Base-by-base conservation (phyloP, 2,329 filamentous ascomycete species). In the Dactylellina haptotyla region DNA sequence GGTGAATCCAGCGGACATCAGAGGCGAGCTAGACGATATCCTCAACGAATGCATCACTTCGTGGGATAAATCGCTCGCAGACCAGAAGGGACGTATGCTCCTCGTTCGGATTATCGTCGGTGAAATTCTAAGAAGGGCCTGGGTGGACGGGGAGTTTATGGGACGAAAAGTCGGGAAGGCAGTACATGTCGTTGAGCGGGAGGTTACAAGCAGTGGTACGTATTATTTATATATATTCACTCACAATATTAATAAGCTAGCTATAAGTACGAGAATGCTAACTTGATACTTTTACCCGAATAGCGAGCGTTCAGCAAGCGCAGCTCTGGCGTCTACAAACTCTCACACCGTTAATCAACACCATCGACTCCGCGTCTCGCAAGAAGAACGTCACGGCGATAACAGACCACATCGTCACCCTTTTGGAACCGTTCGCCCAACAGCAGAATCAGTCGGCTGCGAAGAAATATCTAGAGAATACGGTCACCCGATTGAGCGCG, bases 301-400 rank as follows among this genome's bases (percentile, higher is more conserved):
- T 48, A 59, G 56, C 39, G 16, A 43, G 20, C n/a, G 18, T 58
- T 8, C 54, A 69, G 10, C 45, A 58, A 23, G 32, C 56, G 2
- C 64, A 69, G 20, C 54, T 69, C 14, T 69, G 64, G 64, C 64
- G 64, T 1, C 45, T 69, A n/a, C 64, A 69, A 16, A 69, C 64
- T 14, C 41, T 69, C 25, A 30, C 48, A 4, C 41, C 39, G 2
- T 26, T 59, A 1, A 12, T 48, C 20, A 12, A 16, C 16, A 37
- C 39, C 25, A 34, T 59, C 28, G 56, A 59, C 23, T 10, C 14
- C 25, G n/a, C 5, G 2, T 23, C 25, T 1, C 34, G 34, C 16
- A 20, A n/a, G 16, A 48, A 46, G 23, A 37, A 14, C 43, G 26
- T 59, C 3, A 16, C 41, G 5, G 9, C 41, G 8, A 48, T 59